These are phyloP conservation scores for Knoxia roxburghii DNA, from an alignment of 257 asterid species.

Conservation along the genomic window DNA sequence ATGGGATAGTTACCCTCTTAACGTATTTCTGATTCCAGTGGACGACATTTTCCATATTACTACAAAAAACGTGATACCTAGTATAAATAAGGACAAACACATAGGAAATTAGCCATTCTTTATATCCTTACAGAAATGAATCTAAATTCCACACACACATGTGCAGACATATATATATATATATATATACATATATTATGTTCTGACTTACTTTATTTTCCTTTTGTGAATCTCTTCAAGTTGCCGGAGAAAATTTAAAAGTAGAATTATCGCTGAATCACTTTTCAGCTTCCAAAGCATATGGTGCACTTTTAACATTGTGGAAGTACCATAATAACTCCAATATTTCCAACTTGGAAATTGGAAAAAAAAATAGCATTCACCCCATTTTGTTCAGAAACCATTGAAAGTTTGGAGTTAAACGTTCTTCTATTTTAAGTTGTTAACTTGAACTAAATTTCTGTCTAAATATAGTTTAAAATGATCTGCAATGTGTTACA, in stretches of 20 bases:
- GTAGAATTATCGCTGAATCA: neutral
- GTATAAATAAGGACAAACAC: neutral
- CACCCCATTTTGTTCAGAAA: neutral
- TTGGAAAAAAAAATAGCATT: neutral
- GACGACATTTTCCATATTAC: neutral
- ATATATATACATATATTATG: no score
- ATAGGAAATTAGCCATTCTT: neutral
- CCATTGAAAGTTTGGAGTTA: neutral
- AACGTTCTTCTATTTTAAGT: neutral
- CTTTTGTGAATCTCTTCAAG: no score
- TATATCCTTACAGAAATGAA: neutral
- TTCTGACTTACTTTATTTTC: no score
- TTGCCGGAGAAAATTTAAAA: no score
- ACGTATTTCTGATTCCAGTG: neutral
- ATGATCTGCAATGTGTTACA: conserved; percentile 29
- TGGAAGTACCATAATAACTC: neutral
- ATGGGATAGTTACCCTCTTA: neutral
- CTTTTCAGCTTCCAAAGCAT: neutral
- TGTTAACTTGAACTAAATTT: neutral
- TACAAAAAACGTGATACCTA: neutral
- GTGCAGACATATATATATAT: no score
- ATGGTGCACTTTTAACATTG: neutral
- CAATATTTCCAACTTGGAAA: neutral
- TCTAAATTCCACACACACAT: neutral
- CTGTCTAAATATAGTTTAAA: conserved; percentile 6